phyloP scores from a whole-genome alignment of 2,329 filamentous ascomycete species.

The Elsinoe batatas region DNA sequence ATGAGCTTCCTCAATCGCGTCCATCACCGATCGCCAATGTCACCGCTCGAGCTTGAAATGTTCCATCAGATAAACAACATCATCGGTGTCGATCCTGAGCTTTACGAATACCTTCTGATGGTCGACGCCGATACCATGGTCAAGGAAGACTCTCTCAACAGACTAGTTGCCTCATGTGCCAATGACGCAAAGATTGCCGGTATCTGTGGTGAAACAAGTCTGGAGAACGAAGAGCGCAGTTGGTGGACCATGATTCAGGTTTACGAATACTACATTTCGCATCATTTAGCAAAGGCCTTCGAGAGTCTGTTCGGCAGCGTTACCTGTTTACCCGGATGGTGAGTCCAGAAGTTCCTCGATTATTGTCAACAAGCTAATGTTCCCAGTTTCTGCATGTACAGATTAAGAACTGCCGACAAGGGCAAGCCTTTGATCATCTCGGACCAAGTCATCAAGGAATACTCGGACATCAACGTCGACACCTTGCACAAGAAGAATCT shows the following conservation, averaged over 20 bases:
- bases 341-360: constrained; percentile 35
- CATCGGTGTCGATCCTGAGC: constrained; percentile 91
- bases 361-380: constrained; percentile 16
- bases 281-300: constrained; percentile 93
- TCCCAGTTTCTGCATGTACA: constrained; percentile 94
- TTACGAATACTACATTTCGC: constrained; percentile 98
- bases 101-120: constrained; percentile 97
- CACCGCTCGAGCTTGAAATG: constrained; percentile 90
- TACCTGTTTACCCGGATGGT: constrained; percentile 98
- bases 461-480: constrained; percentile 80
- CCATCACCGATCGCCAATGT: constrained; percentile 89
- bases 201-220: constrained; percentile 91
- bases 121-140: constrained; percentile 96
- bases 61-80: constrained; percentile 99
- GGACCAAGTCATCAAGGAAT: constrained; percentile 77
- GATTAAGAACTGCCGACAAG: constrained; percentile 83
- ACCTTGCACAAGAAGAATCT: constrained; percentile 94
- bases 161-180: constrained; percentile 82
- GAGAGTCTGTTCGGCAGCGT: constrained; percentile 96
- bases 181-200: constrained; percentile 94
- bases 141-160: constrained; percentile 80
- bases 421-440: constrained; percentile 91
- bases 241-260: constrained; percentile 99
- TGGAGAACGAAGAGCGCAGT: constrained; percentile 88
- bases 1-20: constrained; percentile 98